phyloP scores from a whole-genome alignment of 2,329 filamentous ascomycete species.

The Talaromyces sp. region DNA sequence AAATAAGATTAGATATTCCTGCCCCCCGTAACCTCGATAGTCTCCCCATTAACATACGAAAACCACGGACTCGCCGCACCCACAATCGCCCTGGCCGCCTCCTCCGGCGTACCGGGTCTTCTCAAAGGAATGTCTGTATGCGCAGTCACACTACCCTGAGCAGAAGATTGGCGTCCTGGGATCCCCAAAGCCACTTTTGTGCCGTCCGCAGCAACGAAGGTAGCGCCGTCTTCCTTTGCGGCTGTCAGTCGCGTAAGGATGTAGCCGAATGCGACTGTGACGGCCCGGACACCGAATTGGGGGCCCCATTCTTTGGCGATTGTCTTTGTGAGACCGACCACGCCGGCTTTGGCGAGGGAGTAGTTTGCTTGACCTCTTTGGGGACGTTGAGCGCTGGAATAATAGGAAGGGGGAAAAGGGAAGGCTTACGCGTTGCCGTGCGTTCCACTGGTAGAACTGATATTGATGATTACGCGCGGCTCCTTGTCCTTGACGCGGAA shows the following conservation, averaged over 20 bases:
- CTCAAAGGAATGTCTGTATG: constrained; percentile 73
- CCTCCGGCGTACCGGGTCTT: constrained; percentile 70
- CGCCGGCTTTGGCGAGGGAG: constrained; percentile 76
- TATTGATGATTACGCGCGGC: constrained; percentile 75
- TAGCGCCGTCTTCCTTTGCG: constrained; percentile 79
- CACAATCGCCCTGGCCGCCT: constrained; percentile 73
- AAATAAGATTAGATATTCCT: constrained; percentile 52
- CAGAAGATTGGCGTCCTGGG: constrained; percentile 45
- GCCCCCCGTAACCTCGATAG: constrained; percentile 79
- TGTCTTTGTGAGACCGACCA: constrained; percentile 78
- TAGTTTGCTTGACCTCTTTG: constrained; percentile 78
- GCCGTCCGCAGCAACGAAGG: constrained; percentile 71
- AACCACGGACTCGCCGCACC: constrained; percentile 78
- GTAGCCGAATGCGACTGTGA: constrained; percentile 79
- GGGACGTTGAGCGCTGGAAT: too few relatives aligned
- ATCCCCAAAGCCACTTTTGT: constrained; percentile 72
- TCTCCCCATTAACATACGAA: constrained; percentile 81
- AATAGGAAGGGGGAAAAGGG: not conserved
- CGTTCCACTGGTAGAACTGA: constrained; percentile 74
- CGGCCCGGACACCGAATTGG: constrained; percentile 73
- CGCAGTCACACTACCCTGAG: constrained; percentile 30
- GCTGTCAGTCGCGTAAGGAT: constrained; percentile 77
- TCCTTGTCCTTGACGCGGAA: constrained; percentile 84
- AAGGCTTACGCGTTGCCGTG: constrained; percentile 67
- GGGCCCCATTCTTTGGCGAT: constrained; percentile 93